A percentile compares a stretch with the other conserved stretches of the same genome.
Conservation (phyloP, 2,329 filamentous ascomycete species). For the Paracamarosporium sp. region DNA sequence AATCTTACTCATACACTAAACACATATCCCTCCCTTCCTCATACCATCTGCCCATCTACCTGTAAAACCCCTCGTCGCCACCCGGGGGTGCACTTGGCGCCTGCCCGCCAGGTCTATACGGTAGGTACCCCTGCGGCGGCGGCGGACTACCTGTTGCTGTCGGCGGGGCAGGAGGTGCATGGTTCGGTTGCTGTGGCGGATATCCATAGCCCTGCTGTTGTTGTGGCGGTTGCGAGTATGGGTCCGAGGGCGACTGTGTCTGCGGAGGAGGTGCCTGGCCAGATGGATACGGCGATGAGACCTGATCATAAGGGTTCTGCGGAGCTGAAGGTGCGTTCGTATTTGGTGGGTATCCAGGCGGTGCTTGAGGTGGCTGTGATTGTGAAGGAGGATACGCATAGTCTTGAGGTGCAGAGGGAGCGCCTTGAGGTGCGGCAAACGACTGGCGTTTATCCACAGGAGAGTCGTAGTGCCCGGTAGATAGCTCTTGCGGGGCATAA, state of each 20-base stretch:
- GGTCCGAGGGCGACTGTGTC: constrained; percentile 33
- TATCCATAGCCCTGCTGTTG: constrained; percentile 33
- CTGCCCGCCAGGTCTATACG: constrained; percentile 43
- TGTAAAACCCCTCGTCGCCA: constrained; percentile 41
- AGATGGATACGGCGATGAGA: constrained; percentile 32
- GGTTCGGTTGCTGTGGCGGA: constrained; percentile 38
- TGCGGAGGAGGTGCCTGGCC: constrained; percentile 12
- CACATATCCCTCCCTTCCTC: background rate
- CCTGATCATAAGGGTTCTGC: constrained; percentile 36
- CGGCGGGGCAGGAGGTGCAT: constrained; percentile 40
- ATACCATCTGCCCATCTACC: constrained; percentile 15
- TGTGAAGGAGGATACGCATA: constrained; percentile 30
- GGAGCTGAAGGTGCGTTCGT: constrained; percentile 17
- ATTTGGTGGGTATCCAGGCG: constrained; percentile 35
- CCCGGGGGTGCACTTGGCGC: constrained; percentile 37
- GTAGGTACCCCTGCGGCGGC: constrained; percentile 35
- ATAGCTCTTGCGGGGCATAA: constrained; percentile 55
- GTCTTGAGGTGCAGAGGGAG: constrained; percentile 34
- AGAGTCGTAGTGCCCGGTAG: constrained; percentile 55
- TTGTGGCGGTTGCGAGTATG: constrained; percentile 36
- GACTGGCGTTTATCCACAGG: constrained; percentile 54
- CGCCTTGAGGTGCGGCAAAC: constrained; percentile 37
- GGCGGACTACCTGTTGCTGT: constrained; percentile 29
- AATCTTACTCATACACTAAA: constrained; percentile 1
- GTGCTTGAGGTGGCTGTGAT: constrained; percentile 16